These are phyloP conservation scores for Breynia disticha DNA, from an alignment of 441 rosid genomes.

Conservation along the genomic window DNA sequence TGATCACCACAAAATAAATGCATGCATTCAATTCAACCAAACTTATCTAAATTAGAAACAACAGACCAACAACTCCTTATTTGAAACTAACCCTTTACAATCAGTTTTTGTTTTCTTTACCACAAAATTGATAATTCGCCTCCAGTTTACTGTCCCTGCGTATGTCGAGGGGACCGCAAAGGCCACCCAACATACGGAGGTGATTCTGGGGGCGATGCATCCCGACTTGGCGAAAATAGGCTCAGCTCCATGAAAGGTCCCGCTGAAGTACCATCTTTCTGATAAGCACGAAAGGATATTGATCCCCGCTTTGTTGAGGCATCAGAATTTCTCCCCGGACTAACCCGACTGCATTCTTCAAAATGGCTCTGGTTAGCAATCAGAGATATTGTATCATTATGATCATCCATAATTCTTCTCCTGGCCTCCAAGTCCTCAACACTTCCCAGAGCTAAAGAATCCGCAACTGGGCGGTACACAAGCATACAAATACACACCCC, in stretches of 20 bases:
- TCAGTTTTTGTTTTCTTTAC: slow-evolving; percentile 38
- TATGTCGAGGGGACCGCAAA: slow-evolving; percentile 30
- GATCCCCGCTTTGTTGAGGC: slow-evolving; percentile 54
- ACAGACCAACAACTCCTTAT: slow-evolving; percentile 26
- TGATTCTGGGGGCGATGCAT: slow-evolving; percentile 41
- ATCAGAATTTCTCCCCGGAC: slow-evolving; percentile 48
- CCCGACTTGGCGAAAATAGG: slow-evolving; percentile 54
- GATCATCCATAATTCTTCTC: slow-evolving; percentile 47
- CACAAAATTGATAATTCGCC: slow-evolving; percentile 68
- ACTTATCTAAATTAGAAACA: slow-evolving; percentile 21
- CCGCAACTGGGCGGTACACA: slow-evolving; percentile 82
- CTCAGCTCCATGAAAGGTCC: slow-evolving; percentile 48
- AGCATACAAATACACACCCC: slow-evolving; percentile 73
- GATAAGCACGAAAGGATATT: slow-evolving; percentile 46
- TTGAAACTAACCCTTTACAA: slow-evolving; percentile 62
- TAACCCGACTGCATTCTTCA: slow-evolving; percentile 41
- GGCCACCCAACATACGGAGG: slow-evolving; percentile 58
- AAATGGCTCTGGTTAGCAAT: slow-evolving; percentile 45
- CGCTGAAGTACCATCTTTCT: slow-evolving; percentile 32
- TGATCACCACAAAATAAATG: neutral
- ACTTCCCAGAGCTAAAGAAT: slow-evolving; percentile 78
- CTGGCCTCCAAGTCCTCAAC: slow-evolving; percentile 48
- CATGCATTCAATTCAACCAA: slow-evolving; percentile 15
- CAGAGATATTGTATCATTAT: slow-evolving; percentile 51
- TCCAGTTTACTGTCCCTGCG: slow-evolving; percentile 21